Percentiles rank a stretch among this genome's conserved stretches.
Conservation (phyloP, 192 early-diverging fungal genomes). For the Entophlyctis helioformis region DNA sequence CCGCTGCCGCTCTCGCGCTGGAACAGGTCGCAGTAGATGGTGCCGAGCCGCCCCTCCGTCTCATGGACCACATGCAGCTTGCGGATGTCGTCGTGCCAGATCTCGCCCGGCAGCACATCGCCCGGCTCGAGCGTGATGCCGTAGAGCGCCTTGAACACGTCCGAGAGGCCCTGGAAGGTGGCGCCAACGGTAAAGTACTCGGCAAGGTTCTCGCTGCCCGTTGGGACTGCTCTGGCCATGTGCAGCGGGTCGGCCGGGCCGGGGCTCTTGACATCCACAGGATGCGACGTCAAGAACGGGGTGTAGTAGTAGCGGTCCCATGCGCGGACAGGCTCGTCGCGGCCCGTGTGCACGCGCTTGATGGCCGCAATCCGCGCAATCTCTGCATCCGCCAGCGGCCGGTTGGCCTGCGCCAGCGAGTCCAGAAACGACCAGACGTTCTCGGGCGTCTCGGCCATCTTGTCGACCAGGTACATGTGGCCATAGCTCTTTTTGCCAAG, state of each 20-base stretch:
- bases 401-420: constrained; percentile 47
- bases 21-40: constrained; percentile 91
- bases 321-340: constrained; percentile 27
- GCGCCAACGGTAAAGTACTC: constrained; percentile 82
- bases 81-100: constrained; percentile 84
- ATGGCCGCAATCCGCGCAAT: constrained; percentile 30
- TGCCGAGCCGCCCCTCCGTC: constrained; percentile 70
- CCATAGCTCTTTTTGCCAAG: constrained; percentile 75
- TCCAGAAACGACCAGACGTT: constrained; percentile 78
- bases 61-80: constrained; percentile 88
- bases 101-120: constrained; percentile 58
- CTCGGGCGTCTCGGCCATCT: constrained; percentile 82
- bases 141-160: constrained; percentile 75
- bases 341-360: constrained; percentile 17
- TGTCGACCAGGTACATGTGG: constrained; percentile 75
- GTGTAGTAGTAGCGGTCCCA: constrained; percentile 80
- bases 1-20: constrained; percentile 32
- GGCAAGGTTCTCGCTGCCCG: constrained; percentile 33
- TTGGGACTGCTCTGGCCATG: constrained; percentile 7
- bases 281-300: constrained; percentile 14
- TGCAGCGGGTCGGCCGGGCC: constrained; percentile 5
- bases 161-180: constrained; percentile 74
- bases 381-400: constrained; percentile 40
- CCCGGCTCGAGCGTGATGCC: constrained; percentile 70
- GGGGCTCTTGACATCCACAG: neutral